Evolutionary conservation across 441 rosid species (phyloP).

Genomic region (Capsella rubella): DNA sequence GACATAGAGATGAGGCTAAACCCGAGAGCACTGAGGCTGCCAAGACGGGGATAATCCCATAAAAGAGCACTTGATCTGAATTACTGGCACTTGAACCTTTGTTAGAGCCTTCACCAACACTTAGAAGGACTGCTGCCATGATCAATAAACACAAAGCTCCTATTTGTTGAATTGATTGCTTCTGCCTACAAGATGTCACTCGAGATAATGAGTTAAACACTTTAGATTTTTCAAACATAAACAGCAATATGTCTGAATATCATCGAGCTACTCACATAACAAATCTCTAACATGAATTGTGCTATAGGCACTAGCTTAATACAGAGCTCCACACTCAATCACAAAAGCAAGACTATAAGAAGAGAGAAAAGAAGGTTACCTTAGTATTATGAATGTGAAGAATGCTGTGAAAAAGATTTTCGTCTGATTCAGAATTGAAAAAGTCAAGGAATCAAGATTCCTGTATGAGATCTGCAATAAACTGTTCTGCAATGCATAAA

Average conservation of each 20-base stretch:
- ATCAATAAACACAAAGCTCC: conserved; percentile 88
- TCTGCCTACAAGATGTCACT: conserved; percentile 65
- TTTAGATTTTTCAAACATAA: conserved; percentile 6
- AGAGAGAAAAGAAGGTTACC: conserved; percentile 54
- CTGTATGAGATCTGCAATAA: conserved; percentile 97
- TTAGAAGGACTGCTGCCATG: conserved; percentile 89
- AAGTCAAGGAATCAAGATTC: conserved; percentile 93
- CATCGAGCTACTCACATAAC: conserved; percentile 3
- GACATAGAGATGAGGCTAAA: conserved; percentile 95
- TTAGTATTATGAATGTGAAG: conserved; percentile 79
- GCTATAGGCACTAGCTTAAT: conserved; percentile 1
- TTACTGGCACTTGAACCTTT: conserved; percentile 57
- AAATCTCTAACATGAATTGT: background rate
- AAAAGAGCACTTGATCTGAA: conserved; percentile 75
- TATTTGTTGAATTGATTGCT: conserved; percentile 88
- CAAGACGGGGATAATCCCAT: conserved; percentile 91
- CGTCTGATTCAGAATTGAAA: conserved; percentile 95
- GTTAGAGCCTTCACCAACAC: conserved; percentile 95
- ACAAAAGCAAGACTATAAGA: conserved; percentile 2
- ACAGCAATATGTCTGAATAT: conserved; percentile 1
- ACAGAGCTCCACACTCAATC: background rate
- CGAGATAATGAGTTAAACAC: conserved; percentile 14
- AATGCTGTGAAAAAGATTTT: conserved; percentile 93
- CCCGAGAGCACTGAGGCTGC: conserved; percentile 97
- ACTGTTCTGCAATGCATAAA: conserved; percentile 95